Base-by-base conservation (phyloP, 305 asterid species). In the Fraxinus platypoda region DNA sequence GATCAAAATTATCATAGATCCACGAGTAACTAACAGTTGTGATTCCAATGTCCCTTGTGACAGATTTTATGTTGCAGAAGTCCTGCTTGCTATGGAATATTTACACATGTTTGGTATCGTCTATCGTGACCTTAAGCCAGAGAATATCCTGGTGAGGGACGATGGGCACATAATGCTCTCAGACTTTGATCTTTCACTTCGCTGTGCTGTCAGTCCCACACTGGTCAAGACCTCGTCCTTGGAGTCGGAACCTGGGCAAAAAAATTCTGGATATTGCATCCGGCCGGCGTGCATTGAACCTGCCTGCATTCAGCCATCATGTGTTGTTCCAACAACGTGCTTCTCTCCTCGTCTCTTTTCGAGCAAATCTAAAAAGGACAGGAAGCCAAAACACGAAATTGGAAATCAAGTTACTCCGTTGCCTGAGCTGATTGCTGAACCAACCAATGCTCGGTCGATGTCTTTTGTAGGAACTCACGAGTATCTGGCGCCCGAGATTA, bases 81-180 rank as follows among this genome's bases (percentile, higher is more conserved):
- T 91, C 77, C 87, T 91, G 38, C 89, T 91, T 7, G 82, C 93
- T 62, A 79, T 91, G 59, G 94, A 91, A 83, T 91, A 91, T 81
- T 87, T 91, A 17, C 94, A 91, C 87, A 91, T 91, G 93, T 90
- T 91, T 6, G 94, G 94, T 71, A 90, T 91, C 8, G 88, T 90
- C 21, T 91, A 91, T 66, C 88, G 94, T 6, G 94, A 91, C 66
- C 91, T 91, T 6, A 91, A 91, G 87, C 94, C 93, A 2, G 94
- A 91, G 85, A 91, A 91, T 57, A 87, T 91, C 76, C 87, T 91
- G 68, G 93, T 90, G 49, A 85, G 94, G 84, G 92, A 90, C 1
- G 94, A 90, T 28, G 94, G 94, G n/a, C 94, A 91, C 76, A 91
- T 91, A 84, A 91, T 91, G 94, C 93, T 91, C 62, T 88, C 94